A percentile compares a stretch with the other conserved stretches of the same genome.
These are phyloP conservation scores for Lizonia empirigonia DNA, from an alignment of 2,329 filamentous ascomycete species.

Conservation along the genomic window DNA sequence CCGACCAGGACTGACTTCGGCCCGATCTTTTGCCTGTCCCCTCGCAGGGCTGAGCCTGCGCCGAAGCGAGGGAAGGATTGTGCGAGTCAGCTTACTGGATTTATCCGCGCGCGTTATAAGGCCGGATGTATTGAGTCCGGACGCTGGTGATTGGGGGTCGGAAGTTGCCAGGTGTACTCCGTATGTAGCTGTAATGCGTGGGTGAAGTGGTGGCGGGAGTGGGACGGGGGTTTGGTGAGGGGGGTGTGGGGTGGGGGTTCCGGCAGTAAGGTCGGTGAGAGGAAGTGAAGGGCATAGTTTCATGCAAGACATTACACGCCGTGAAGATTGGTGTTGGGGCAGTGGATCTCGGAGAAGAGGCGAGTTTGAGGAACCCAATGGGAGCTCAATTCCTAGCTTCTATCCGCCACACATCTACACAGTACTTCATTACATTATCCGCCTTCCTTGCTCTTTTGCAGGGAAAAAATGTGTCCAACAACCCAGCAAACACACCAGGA, in stretches of 20 bases:
- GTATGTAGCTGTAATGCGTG: background rate
- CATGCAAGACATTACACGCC: too few species aligned
- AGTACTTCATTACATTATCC: background rate
- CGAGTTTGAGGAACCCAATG: too few species aligned
- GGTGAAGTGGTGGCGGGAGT: conserved; percentile 1
- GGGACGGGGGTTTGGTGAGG: background rate
- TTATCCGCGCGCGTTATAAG: background rate
- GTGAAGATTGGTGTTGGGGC: too few species aligned
- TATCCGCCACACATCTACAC: too few species aligned
- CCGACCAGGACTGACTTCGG: conserved; percentile 3
- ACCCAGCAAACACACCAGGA: background rate
- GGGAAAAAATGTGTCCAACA: background rate
- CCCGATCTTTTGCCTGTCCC: background rate
- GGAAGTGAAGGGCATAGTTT: background rate
- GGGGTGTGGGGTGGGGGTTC: too few species aligned
- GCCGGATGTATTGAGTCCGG: background rate
- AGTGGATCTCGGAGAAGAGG: background rate
- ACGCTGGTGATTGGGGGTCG: too few species aligned
- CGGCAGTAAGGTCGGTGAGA: conserved; percentile 9
- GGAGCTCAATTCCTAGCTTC: too few species aligned
- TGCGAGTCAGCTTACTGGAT: conserved; percentile 4
- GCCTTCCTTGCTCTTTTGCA: background rate
- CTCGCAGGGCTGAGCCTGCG: conserved; percentile 12
- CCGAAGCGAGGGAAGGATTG: background rate
- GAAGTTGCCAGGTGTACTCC: background rate